Base-by-base conservation (phyloP, 176 grass and related monocot species). In the Ananas comosus region DNA sequence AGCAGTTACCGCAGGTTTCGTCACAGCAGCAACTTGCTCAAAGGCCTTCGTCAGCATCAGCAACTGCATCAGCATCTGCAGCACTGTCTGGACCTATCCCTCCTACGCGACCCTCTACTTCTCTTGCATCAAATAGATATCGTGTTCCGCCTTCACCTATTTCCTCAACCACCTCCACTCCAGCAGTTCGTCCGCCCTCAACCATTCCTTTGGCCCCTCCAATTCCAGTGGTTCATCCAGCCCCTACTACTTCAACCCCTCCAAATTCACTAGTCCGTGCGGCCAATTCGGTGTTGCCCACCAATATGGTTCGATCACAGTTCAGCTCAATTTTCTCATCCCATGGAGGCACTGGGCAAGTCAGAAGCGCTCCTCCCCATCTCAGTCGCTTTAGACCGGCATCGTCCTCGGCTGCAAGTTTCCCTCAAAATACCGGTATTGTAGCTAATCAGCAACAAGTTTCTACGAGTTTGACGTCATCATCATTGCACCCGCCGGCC, bases 291-390 rank as follows among this genome's bases (percentile, higher is more conserved):
- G 33, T 69, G 22, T 70, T 74, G 33, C 52, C 53, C 10, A 52
- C 69, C 76, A 87, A 67, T 64, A 42, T 58, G 17, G 25, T 74
- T 29, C 73, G 69, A 73, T 54, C 78, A 18, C 54, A 79, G 57
- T 63, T 76, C 51, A 70, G 69, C 65, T 63, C 68, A 18, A 73
- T 47, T 14, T 65, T 83, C 77, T 23, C 79, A 63, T 33, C 81
- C 50, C 64, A 33, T 53, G 48, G 73, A 71, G 84, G 28, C 75
- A 67, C 67, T 81, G 33, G 33, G 4, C 81, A 74, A 70, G 67
- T 27, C 53, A 63, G 69, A 75, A 66, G 70, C 69, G 88, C 84
- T 80, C 79, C 88, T 71, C 88, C 88, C 48, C 88, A 91, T 85
- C 88, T 91, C 24, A 81, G 84, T 70, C 73, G 82, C n/a, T 79